Evolutionary conservation across 768 basidiomycete species (phyloP).

Genomic region (Mrakia blollopis): DNA sequence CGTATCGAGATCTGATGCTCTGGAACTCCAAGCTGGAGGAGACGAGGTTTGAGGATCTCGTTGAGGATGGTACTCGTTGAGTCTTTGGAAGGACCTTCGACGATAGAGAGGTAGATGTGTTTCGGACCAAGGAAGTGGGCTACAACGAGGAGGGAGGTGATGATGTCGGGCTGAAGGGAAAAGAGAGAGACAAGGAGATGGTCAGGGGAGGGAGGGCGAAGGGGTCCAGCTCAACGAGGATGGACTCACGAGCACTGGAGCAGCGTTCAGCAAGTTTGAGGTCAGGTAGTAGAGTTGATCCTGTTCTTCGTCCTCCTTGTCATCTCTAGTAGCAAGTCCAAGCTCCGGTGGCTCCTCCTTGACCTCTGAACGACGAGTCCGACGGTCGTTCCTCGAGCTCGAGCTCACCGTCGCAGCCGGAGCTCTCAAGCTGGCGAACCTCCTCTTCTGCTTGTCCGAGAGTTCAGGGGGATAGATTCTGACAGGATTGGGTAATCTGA

Average conservation of each 20-base stretch:
- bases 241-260: neutral
- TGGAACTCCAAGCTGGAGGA: conserved; percentile 11
- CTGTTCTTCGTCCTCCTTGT: neutral
- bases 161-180: conserved; percentile 16
- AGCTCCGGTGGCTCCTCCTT: no score
- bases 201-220: neutral
- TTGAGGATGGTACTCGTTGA: neutral
- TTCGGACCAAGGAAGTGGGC: neutral
- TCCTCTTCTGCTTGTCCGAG: neutral
- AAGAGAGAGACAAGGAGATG: neutral
- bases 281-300: neutral
- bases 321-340: no score
- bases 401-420: neutral
- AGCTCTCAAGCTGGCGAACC: neutral
- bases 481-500: neutral
- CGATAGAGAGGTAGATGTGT: conserved; percentile 11
- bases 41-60: conserved; percentile 4
- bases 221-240: no score
- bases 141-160: conserved; percentile 10
- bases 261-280: neutral
- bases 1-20: conserved; percentile 5
- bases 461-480: neutral
- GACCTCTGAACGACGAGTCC: no score
- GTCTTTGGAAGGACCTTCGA: conserved; percentile 17
- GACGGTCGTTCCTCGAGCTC: neutral